Evolutionary conservation across 2,329 filamentous ascomycete genomes (phyloP), one percentile per base, ranked within the genome.

Genomic region (Claviceps capensis): DNA sequence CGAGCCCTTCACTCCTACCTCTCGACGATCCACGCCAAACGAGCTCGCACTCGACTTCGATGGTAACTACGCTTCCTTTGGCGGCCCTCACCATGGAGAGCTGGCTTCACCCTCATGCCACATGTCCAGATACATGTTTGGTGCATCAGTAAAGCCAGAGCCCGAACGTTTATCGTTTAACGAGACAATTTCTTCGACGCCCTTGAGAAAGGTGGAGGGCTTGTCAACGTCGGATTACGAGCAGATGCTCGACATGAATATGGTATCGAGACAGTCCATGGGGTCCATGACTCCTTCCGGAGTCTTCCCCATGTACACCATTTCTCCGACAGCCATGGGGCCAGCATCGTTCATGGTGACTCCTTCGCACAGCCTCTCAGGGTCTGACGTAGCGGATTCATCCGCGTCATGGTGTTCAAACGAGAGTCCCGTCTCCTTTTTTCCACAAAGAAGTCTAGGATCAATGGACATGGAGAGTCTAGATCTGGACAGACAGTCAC

Each of bases 1-100:
- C 64, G 70, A 70, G 42, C 65, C 70, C 26, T 73, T 68, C 54
- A 74, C 71, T 42, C 71, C 72, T 45, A 67, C 64, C 34, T 73
- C 72, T 52, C 64, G 69, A 60, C 67, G 70, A 52, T 72, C 71
- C 45, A 69, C 69, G 17, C 69, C 71, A 8, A 63, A 69, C 56
- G 63, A 67, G 51, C 61, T 66, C 40, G 59, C 58, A 49, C 58
- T 72, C 55, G 67, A 69, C 45, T 69, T 69, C 55, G 65, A 71
- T 17, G 61, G 59, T n/a, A 55, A 59, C 51, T 68, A 63, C 48
- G 58, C 54, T 49, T 55, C 58, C 4, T 61, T 62, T 38, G 52
- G 49, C 26, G 53, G 58, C 40, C 44, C 61, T 30, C 63, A 66
- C 49, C 56, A 60, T 16, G 55, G 61, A 37, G 65, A 69, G 42